These are phyloP conservation scores for Chimonanthus salicifolius DNA, from an alignment of 164 flowering plant species.

Conservation along the genomic window DNA sequence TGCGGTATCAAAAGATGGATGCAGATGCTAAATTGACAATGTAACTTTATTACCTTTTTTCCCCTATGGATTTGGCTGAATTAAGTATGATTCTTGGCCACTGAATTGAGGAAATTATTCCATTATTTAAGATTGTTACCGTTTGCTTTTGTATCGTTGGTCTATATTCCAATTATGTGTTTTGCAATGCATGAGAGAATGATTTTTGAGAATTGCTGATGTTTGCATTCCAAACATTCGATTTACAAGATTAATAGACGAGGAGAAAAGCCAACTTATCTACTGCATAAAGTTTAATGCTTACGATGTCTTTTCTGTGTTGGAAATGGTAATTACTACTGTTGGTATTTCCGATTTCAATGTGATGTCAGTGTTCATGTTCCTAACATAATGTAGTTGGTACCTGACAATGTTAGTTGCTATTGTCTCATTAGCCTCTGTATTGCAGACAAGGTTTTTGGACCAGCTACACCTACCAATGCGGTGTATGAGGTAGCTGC, in stretches of 20 bases:
- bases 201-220: background rate
- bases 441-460: constrained; percentile 84
- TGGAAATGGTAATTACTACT: background rate
- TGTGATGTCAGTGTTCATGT: background rate
- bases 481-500: constrained; percentile 95
- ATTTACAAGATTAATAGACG: background rate
- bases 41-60: background rate
- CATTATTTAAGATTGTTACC: background rate
- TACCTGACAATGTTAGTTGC: background rate
- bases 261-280: background rate
- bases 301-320: background rate
- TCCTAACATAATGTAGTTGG: background rate
- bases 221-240: background rate
- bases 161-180: background rate
- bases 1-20: background rate
- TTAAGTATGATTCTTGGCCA: background rate
- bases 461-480: constrained; percentile 54
- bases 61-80: background rate
- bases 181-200: background rate
- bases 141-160: background rate
- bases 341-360: background rate
- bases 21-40: background rate
- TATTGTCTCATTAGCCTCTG: background rate
- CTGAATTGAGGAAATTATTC: background rate
- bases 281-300: background rate